Percentiles rank a stretch among this genome's conserved stretches.
Conservation (phyloP, 2,329 filamentous ascomycete genomes). For the Claviceps digitariae region DNA sequence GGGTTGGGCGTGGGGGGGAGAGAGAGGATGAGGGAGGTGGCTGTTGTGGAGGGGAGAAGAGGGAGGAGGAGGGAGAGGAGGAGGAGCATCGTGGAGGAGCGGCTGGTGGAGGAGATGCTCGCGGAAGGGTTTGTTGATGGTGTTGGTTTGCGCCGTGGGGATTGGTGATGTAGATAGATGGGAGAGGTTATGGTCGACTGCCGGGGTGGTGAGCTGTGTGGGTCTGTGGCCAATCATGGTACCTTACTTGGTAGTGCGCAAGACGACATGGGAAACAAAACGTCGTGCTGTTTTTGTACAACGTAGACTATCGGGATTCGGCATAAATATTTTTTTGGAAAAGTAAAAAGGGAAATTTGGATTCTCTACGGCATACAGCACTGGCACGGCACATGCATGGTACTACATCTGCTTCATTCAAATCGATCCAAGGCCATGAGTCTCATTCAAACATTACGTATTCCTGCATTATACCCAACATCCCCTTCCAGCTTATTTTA, state of each 20-base stretch:
- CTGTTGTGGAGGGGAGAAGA: slow-evolving; percentile 5
- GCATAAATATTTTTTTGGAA: no score
- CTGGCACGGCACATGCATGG: no score
- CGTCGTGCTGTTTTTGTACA: no score
- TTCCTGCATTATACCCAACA: neutral
- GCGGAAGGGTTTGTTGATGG: neutral
- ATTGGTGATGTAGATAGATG: neutral
- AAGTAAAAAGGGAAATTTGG: no score
- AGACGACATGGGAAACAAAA: no score
- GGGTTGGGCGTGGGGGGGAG: slow-evolving; percentile 37
- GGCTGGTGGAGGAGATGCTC: no score
- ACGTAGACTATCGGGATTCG: no score
- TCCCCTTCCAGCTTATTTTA: neutral
- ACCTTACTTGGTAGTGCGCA: no score
- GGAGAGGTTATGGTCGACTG: neutral
- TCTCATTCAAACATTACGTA: neutral
- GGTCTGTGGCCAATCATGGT: neutral
- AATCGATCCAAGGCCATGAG: neutral
- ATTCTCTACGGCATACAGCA: no score
- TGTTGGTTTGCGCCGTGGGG: neutral
- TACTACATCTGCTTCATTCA: no score
- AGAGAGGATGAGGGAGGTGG: slow-evolving; percentile 28
- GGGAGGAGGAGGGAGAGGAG: slow-evolving; percentile 21
- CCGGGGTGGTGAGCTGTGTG: neutral
- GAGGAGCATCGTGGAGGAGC: slow-evolving; percentile 18